These are phyloP conservation scores for Klebsormidium nitens DNA, from an alignment of 139 green algal species.

Conservation along the genomic window DNA sequence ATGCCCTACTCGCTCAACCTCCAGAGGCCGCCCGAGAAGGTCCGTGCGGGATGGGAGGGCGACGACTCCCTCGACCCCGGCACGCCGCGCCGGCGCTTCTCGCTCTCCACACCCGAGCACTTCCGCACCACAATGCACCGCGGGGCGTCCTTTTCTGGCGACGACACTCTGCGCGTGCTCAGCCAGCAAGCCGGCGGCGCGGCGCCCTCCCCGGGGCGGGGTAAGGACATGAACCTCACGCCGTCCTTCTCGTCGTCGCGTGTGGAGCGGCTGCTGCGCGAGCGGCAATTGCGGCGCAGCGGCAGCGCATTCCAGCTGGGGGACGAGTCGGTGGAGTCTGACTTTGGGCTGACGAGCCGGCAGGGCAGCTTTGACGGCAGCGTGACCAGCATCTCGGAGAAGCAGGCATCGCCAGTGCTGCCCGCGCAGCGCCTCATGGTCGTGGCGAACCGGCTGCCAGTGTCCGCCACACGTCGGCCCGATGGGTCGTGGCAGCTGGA, in stretches of 20 bases:
- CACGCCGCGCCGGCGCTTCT: background rate
- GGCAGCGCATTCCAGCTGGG: conserved; percentile 24
- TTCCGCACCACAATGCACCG: background rate
- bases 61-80: background rate
- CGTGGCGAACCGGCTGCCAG: conserved; percentile 91
- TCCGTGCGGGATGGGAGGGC: background rate
- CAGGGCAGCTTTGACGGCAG: background rate
- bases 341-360: background rate
- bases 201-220: too few species aligned
- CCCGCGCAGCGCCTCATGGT: conserved; percentile 74
- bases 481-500: conserved; percentile 77
- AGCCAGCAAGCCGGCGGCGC: too few species aligned
- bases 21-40: background rate
- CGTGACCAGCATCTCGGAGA: background rate
- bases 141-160: background rate
- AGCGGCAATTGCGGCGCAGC: conserved; percentile 23
- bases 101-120: conserved; percentile 4
- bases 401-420: background rate
- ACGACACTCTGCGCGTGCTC: background rate
- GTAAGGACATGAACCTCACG: background rate
- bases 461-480: conserved; percentile 67
- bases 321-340: conserved; percentile 17
- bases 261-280: conserved; percentile 25
- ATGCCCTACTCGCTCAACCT: conserved; percentile 10
- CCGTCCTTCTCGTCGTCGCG: conserved; percentile 18